Evolutionary conservation across 1,139 yeast genomes (phyloP), one percentile per base, ranked within the genome.

Genomic region (Geotrichum macrosporum): DNA sequence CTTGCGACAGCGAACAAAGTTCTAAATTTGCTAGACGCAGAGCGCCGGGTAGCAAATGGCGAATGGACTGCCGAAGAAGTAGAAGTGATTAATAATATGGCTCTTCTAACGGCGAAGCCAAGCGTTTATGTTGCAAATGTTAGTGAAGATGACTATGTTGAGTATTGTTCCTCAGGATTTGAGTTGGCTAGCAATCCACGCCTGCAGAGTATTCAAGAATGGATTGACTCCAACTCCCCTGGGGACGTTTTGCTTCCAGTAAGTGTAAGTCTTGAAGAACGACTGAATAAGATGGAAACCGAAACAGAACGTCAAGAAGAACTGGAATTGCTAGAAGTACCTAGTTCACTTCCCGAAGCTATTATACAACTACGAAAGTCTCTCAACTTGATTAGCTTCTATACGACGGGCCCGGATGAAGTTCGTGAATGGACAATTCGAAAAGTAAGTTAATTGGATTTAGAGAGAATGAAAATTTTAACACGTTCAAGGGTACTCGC

Each of bases 111-210:
- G 22, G 95, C 96, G 55, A 89, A 89, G 71, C 96, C 96, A 61
- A 80, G 89, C 62, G 88, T 88, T 57, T 88, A 85, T 69, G 74
- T 88, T 68, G 85, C 87, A 60, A 88, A 88, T 72, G 76, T 88
- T 64, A 80, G 92, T 38, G 96, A 87, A 80, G 81, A 87, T 80
- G 85, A 88, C 81, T 76, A 87, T 83, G 78, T 77, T 81, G 55
- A 48, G 21, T 44, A 39, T 16, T 22, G 31, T 12, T n/a, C 27
- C 9, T 33, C 41, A 21, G 32, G 44, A 2, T 19, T 12, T 15
- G 26, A 15, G 19, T 38, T 29, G 38, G 42, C 27, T n/a, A 24
- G 41, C 29, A 44, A 34, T 20, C 15, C 33, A 3, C 18, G 48
- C 19, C 40, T 60, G 24, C 29, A 37, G 9, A 80, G 77, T 64